phyloP scores from a whole-genome alignment of 768 basidiomycete species.

The Agaricus sinodeliciosus region DNA sequence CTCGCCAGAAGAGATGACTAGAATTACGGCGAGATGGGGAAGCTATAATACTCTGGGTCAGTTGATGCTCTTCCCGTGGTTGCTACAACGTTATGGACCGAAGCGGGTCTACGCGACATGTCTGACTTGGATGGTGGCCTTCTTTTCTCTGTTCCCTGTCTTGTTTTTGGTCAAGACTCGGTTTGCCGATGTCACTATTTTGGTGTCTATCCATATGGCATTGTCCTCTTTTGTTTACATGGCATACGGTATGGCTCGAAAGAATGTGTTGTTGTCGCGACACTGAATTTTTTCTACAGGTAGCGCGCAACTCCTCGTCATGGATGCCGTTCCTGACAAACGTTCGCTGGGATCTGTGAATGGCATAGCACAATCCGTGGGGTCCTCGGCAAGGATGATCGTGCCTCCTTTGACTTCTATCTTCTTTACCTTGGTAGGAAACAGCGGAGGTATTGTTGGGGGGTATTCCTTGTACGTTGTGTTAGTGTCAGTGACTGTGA shows the following conservation, averaged over 20 bases:
- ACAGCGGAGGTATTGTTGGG: conserved; percentile 30
- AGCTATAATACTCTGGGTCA: conserved; percentile 47
- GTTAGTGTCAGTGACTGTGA: conserved; percentile 19
- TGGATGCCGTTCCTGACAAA: conserved; percentile 17
- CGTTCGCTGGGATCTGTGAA: conserved; percentile 9
- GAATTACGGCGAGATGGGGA: conserved; percentile 42
- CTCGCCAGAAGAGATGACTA: conserved; percentile 46
- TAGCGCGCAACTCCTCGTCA: conserved; percentile 11
- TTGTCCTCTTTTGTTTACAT: conserved; percentile 6
- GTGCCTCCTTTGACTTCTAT: conserved; percentile 53
- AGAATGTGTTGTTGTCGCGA: neutral
- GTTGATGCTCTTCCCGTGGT: conserved; percentile 36
- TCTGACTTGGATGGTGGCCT: conserved; percentile 9
- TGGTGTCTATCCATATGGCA: conserved; percentile 6
- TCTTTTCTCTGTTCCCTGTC: conserved; percentile 14
- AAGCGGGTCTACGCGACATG: conserved; percentile 34
- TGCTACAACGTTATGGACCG: conserved; percentile 43
- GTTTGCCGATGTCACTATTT: neutral
- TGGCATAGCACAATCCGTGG: conserved; percentile 25
- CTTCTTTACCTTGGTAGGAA: conserved; percentile 54
- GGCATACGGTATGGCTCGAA: conserved; percentile 3
- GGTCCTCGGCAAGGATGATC: conserved; percentile 30
- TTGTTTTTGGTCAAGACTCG: neutral
- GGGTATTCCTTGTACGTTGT: conserved; percentile 44
- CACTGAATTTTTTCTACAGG: neutral